A percentile compares a stretch with the other conserved stretches of the same genome.
phyloP scores from a whole-genome alignment of 345 rosid genomes.

The Corchorus olitorius region DNA sequence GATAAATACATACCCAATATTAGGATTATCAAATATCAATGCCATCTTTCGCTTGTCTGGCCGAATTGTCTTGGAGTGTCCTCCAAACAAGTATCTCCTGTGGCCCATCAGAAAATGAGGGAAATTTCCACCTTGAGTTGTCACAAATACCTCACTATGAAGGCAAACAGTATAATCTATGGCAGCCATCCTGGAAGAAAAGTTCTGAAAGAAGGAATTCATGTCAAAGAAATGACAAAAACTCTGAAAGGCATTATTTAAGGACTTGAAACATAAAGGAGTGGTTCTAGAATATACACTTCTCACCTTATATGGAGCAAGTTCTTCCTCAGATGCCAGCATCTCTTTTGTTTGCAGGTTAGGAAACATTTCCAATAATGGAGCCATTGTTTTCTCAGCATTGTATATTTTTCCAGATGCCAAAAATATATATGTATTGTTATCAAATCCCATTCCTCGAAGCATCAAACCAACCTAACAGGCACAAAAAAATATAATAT shows the following conservation, averaged over 20 bases:
- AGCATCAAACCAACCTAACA: constrained; percentile 95
- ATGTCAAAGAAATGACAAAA: constrained; percentile 31
- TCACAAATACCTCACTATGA: constrained; percentile 98
- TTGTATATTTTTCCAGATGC: constrained; percentile 97
- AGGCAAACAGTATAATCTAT: constrained; percentile 99
- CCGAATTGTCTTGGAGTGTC: constrained; percentile 92
- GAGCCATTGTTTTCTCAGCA: constrained; percentile 87
- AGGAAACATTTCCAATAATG: constrained; percentile 94
- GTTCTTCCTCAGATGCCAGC: constrained; percentile 85
- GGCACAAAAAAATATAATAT: constrained; percentile 16
- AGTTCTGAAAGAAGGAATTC: constrained; percentile 64
- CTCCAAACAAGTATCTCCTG: constrained; percentile 83
- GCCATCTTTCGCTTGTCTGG: constrained; percentile 99
- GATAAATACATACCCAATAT: constrained; percentile 62
- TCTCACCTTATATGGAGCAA: constrained; percentile 79
- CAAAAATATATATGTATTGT: constrained; percentile 75
- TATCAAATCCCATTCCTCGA: constrained; percentile 98
- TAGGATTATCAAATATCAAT: constrained; percentile 86
- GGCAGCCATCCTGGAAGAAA: constrained; percentile 99
- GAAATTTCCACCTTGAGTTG: constrained; percentile 99
- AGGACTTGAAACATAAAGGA: background rate
- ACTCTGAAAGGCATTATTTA: constrained; percentile 12
- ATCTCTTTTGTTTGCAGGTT: constrained; percentile 88
- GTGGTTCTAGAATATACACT: background rate
- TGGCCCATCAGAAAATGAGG: constrained; percentile 99